Base-by-base conservation (phyloP, 1,284 basidiomycete species). In the Blastosporella zonata region DNA sequence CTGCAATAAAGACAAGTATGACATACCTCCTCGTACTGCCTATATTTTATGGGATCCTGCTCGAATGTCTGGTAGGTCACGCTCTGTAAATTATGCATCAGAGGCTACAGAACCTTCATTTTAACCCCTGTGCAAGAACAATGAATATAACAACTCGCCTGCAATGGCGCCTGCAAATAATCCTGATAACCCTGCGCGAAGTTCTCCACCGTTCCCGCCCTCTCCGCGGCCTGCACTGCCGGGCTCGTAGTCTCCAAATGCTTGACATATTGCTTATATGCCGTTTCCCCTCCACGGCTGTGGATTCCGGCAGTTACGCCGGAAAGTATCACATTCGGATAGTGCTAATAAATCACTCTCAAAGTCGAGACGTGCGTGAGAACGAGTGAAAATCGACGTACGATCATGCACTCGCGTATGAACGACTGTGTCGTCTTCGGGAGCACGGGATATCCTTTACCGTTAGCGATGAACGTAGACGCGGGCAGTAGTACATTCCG, bases 51-150 rank as follows among this genome's bases (percentile, higher is more conserved):
- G 0, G 97, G 94, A 71, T 99, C 97, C 61, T 92, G 84, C 64
- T 99, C 97, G 61, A 99, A 99, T 6, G 93, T 93, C 62, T 98
- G 92, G 67, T 99, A 99, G 6, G 95, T 98, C 49, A 87, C 79
- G 59, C 91, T 94, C 62, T 93, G 92, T 50, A 99, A 72, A 65
- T 99, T 95, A 64, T 99, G 95, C 89, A 97, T 95, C 59, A 99
- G 69, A 8, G 97, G 97, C 87, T 96, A 66, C 49, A 50, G 5
- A 12, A 35, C 8, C 33, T 10, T 22, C 7, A 15, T 3, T 10
- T 25, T 25, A 27, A n/a, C n/a, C n/a, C n/a, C n/a, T n/a, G n/a
- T 12, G 5, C 28, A 21, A n/a, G 15, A 27, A 9, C 10, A 12
- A 28, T 18, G 21, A 22, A 22, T 12, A 12, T 37, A 22, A 43